Conservation (phyloP, 495 filamentous ascomycete genomes). For the Xylaria nigripes region DNA sequence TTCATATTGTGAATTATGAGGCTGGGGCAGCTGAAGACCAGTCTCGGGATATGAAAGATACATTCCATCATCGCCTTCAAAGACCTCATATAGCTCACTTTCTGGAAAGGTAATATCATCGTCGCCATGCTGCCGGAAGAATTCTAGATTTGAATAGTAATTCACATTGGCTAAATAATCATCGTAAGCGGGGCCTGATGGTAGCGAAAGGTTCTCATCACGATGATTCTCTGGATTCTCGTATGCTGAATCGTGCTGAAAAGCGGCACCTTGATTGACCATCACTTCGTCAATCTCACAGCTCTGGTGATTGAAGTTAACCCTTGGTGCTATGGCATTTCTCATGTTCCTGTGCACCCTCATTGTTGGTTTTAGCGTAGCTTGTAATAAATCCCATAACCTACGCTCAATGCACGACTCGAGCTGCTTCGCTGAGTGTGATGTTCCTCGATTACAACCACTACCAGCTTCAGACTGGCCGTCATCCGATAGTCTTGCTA, state of each 20-base stretch:
- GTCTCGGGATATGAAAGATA: not conserved
- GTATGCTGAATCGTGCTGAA: not conserved
- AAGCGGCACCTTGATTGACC: not conserved
- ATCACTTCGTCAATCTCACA: not conserved
- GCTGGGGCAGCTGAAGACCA: not conserved
- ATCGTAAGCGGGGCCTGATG: not conserved
- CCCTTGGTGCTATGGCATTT: not conserved
- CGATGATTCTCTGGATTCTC: not conserved
- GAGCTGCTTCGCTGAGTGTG: not conserved
- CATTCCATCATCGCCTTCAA: not conserved
- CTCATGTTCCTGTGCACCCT: not conserved
- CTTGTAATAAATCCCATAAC: constrained; percentile 20
- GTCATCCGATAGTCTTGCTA: constrained; percentile 2
- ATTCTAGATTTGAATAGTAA: not conserved
- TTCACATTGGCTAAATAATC: not conserved
- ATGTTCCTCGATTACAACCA: not conserved
- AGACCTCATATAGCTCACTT: not conserved
- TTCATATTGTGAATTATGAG: not conserved
- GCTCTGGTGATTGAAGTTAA: not conserved
- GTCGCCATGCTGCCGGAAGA: not conserved
- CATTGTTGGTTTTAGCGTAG: constrained; percentile 13
- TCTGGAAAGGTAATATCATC: not conserved
- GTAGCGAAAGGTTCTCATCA: not conserved
- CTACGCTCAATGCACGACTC: constrained; percentile 8
- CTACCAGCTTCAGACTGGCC: not conserved